Conservation (phyloP, 106 monocot species). For the Iris macrosiphon region DNA sequence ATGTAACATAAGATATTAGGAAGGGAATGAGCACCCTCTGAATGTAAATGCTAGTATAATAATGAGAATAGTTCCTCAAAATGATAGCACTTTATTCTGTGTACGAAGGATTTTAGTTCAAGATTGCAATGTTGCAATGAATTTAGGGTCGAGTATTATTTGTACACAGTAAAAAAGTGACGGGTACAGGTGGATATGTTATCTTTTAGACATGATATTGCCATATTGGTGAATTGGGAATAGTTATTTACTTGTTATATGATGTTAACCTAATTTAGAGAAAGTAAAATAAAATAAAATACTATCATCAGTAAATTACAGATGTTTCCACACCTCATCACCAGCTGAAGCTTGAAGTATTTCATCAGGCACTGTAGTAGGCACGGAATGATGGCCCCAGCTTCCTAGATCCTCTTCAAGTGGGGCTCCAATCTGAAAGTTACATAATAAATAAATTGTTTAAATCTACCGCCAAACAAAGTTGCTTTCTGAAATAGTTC, state of each 20-base stretch:
- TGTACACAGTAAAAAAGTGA: no score
- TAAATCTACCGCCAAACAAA: neutral
- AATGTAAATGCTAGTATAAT: no score
- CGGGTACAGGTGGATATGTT: no score
- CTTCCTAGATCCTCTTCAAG: slow-evolving; percentile 85
- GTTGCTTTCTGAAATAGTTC: neutral
- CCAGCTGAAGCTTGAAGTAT: slow-evolving; percentile 88
- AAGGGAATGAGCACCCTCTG: neutral
- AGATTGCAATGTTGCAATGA: neutral
- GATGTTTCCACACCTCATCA: slow-evolving; percentile 48
- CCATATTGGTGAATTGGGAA: no score
- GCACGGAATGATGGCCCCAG: slow-evolving; percentile 85
- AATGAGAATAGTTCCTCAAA: neutral
- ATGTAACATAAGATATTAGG: neutral
- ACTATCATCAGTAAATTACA: no score
- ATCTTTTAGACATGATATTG: no score
- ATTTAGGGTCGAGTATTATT: no score
- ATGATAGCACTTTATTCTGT: neutral
- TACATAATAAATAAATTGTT: neutral
- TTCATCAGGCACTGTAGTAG: slow-evolving; percentile 71
- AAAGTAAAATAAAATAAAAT: no score
- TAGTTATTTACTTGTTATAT: no score
- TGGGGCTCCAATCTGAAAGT: slow-evolving; percentile 71
- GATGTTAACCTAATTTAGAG: no score
- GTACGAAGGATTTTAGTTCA: no score